Conservation (phyloP, 2,329 filamentous ascomycete species). For the Aspergillus flavus region DNA sequence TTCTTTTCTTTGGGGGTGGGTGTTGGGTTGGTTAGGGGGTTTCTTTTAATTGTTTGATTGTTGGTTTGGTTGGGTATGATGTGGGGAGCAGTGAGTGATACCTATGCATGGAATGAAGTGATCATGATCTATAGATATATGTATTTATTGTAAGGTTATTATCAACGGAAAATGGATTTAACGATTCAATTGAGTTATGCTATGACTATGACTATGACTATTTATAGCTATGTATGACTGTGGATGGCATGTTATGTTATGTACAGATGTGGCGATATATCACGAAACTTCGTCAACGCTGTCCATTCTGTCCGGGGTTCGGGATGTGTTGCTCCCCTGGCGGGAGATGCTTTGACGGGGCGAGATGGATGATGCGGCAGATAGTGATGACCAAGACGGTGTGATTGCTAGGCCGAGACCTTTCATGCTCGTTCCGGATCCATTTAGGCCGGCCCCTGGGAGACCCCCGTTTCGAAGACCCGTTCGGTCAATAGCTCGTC, state of each 20-base stretch:
- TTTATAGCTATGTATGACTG: not conserved
- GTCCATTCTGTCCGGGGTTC: not conserved
- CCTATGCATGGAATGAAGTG: conserved; percentile 6
- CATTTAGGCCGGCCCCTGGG: conserved; percentile 21
- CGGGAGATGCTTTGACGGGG: conserved; percentile 16
- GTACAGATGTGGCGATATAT: conserved; percentile 13
- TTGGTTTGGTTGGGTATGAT: not conserved
- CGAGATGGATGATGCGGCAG: conserved; percentile 32
- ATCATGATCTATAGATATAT: not conserved
- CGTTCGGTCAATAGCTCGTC: conserved; percentile 47
- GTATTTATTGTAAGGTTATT: conserved; percentile 4
- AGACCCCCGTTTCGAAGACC: conserved; percentile 30
- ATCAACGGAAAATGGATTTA: not conserved
- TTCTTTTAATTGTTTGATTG: not conserved
- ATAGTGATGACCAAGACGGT: conserved; percentile 37
- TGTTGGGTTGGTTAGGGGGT: not conserved
- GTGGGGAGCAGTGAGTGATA: not conserved
- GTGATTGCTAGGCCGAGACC: conserved; percentile 39
- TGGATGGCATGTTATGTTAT: not conserved
- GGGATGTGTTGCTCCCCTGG: conserved; percentile 11
- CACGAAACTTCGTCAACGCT: not conserved
- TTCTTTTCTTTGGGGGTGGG: not conserved
- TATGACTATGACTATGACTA: too few species aligned
- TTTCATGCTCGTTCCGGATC: conserved; percentile 31
- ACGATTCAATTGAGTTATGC: not conserved